phyloP scores from a whole-genome alignment of 495 filamentous ascomycete species.

The Filosporella fistucella region DNA sequence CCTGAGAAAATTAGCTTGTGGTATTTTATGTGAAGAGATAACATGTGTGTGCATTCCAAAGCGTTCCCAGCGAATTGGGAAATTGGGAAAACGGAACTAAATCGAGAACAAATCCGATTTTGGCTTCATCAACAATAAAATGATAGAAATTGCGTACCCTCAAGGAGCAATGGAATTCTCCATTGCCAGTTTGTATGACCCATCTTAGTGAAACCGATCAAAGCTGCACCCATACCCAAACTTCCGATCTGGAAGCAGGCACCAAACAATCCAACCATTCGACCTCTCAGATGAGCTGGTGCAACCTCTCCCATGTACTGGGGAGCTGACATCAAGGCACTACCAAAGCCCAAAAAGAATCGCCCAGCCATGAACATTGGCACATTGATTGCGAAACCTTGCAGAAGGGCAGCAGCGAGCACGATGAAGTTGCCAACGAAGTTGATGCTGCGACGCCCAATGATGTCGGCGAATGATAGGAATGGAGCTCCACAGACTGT shows the following conservation, averaged over 20 bases:
- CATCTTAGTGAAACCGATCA: constrained; percentile 28
- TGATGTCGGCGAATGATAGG: constrained; percentile 31
- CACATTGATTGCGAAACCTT: constrained; percentile 31
- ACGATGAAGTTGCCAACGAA: constrained; percentile 37
- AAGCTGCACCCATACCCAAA: constrained; percentile 25
- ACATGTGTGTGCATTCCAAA: no score
- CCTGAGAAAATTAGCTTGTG: no score
- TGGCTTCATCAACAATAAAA: no score
- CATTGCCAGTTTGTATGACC: constrained; percentile 28
- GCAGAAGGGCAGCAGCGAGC: constrained; percentile 33
- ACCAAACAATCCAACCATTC: constrained; percentile 40
- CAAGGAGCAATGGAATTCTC: constrained; percentile 34
- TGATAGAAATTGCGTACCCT: no score
- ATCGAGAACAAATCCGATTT: no score
- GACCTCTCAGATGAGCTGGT: constrained; percentile 37
- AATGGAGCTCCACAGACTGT: constrained; percentile 34
- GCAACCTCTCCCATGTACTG: constrained; percentile 41
- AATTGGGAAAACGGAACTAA: no score
- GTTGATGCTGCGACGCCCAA: constrained; percentile 37
- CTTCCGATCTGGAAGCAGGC: constrained; percentile 39
- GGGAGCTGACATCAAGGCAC: constrained; percentile 33
- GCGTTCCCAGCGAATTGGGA: no score
- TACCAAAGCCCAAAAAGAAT: constrained; percentile 38
- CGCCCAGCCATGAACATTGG: constrained; percentile 36
- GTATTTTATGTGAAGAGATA: no score